Evolutionary conservation across 306 rosid species (phyloP), one percentile per base, ranked within the genome.

Genomic region (Abrus pulchellus): DNA sequence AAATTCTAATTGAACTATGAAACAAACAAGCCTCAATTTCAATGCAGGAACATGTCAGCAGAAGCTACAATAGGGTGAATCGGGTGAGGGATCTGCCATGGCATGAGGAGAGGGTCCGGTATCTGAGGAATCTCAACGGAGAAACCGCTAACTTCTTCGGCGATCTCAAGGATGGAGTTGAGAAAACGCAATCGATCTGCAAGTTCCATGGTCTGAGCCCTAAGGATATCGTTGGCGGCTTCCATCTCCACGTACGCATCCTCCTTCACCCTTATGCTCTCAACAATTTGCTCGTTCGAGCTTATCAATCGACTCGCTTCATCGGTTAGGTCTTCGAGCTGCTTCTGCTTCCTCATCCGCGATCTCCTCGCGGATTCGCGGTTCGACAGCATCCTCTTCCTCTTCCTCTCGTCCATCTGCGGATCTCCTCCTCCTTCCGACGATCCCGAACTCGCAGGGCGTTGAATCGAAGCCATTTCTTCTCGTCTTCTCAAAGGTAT

Each of bases 341-440:
- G 99, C 85, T 90, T 90, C 93, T 96, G 99, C 88, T 96, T 96
- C 86, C 82, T 90, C 94, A 92, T 86, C 47, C 99, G 79, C 8
- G 99, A 96, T 0, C 99, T 88, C 79, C 97, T 74, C 0, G 99
- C 99, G 2, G 99, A 96, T 76, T 96, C 97, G 7, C 98, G 88
- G 79, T 96, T 96, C 12, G 99, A 96, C 41, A 76, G 72, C 99
- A 93, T 93, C 83, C 98, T 81, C 91, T 96, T 96, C 84, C 98
- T 82, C 90, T 96, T 96, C 84, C 89, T 82, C 49, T 90, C 97
- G 78, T 96, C 93, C 43, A 86, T 40, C 73, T 1, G 59, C 12
- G 29, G 82, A 32, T 76, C 88, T 33, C 88, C 94, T 33, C 88
- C 94, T 1, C 89, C 96, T 20, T 90, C 94, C 1, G 72, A 67